These are phyloP conservation scores for Fistulinella prunicolor DNA, from an alignment of 768 basidiomycete genomes.

Conservation along the genomic window DNA sequence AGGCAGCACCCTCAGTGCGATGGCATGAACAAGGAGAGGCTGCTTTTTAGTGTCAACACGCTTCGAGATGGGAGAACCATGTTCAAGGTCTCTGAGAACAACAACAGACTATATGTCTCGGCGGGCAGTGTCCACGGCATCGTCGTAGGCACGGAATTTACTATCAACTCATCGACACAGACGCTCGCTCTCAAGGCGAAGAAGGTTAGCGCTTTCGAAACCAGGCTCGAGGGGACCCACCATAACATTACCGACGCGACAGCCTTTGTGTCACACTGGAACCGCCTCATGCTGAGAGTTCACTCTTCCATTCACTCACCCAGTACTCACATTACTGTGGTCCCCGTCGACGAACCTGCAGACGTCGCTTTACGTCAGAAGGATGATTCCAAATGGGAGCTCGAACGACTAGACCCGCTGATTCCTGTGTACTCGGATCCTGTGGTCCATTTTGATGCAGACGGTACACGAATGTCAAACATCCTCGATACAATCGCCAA, in stretches of 20 bases:
- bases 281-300: constrained; percentile 6
- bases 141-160: constrained; percentile 13
- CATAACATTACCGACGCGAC: constrained; percentile 1
- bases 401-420: constrained; percentile 17
- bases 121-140: constrained; percentile 20
- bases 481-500: constrained; percentile 16
- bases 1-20: constrained; percentile 21
- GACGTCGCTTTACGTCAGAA: constrained; percentile 4
- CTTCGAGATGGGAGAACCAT: constrained; percentile 9
- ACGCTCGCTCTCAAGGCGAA: constrained; percentile 10
- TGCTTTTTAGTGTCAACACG: constrained; percentile 21
- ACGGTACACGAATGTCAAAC: background rate
- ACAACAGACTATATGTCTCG: constrained; percentile 7
- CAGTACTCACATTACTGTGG: constrained; percentile 4
- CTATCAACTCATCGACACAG: constrained; percentile 1
- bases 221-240: constrained; percentile 10
- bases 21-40: constrained; percentile 12
- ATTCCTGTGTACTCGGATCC: constrained; percentile 7
- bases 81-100: constrained; percentile 13
- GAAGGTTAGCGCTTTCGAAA: constrained; percentile 13
- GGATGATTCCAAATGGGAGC: constrained; percentile 4
- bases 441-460: constrained; percentile 3
- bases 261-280: constrained; percentile 13
- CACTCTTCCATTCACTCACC: constrained; percentile 2
- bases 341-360: constrained; percentile 9